Evolutionary conservation across 2,329 filamentous ascomycete species (phyloP).

Genomic region (Trichoderma koningii): DNA sequence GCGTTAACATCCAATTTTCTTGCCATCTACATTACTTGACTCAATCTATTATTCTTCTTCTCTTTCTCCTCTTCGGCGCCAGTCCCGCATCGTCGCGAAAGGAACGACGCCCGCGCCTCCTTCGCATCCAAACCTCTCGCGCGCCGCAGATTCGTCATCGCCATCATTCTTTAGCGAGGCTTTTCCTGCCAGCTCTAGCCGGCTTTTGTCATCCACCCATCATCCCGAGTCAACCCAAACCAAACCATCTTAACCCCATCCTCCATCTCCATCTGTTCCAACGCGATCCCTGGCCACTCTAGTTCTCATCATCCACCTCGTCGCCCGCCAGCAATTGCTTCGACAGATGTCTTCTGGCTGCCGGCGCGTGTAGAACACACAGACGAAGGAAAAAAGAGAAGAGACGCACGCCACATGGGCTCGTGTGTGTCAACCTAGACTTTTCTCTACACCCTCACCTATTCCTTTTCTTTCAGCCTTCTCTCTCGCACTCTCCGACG

Average conservation of each 20-base stretch:
- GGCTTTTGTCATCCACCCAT: constrained; percentile 7
- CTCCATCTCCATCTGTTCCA: constrained; percentile 13
- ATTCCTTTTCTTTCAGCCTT: not conserved
- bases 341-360: not conserved
- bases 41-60: too few species aligned
- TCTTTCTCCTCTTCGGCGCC: too few species aligned
- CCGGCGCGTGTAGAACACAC: constrained; percentile 14
- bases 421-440: constrained; percentile 13
- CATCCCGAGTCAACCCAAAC: too few species aligned
- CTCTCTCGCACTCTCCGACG: not conserved
- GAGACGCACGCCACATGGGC: constrained; percentile 15
- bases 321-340: not conserved
- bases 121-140: not conserved
- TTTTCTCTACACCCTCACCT: not conserved
- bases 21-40: too few species aligned
- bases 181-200: constrained; percentile 25
- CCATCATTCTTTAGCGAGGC: constrained; percentile 24
- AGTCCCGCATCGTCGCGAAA: too few species aligned
- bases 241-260: not conserved
- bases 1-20: too few species aligned
- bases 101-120: too few species aligned
- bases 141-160: constrained; percentile 15
- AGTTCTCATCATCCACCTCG: not conserved
- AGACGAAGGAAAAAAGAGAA: not conserved
- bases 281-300: constrained; percentile 1